These are phyloP conservation scores for Scorias spongiosa DNA, from an alignment of 2,329 filamentous ascomycete genomes.

Conservation along the genomic window DNA sequence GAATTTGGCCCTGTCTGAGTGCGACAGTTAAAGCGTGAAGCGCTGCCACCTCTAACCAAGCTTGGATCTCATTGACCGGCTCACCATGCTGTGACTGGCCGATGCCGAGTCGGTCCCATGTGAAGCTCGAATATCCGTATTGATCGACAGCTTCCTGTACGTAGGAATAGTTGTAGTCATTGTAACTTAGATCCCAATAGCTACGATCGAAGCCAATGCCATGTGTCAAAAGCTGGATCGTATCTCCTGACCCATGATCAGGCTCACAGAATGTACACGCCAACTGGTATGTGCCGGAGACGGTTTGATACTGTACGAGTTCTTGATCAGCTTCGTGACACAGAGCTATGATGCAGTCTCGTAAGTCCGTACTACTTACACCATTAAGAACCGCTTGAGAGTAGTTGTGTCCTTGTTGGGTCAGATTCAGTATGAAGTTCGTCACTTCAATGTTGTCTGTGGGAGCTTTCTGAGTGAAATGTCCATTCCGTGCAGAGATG, in stretches of 20 bases:
- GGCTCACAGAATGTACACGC: constrained; percentile 48
- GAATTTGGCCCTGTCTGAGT: constrained; percentile 32
- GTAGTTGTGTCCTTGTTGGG: constrained; percentile 36
- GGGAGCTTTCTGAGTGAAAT: constrained; percentile 32
- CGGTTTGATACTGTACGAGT: constrained; percentile 28
- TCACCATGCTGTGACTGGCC: constrained; percentile 44
- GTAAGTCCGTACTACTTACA: constrained; percentile 16
- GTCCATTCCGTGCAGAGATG: constrained; percentile 38
- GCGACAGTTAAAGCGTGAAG: constrained; percentile 38
- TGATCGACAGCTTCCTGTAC: constrained; percentile 38
- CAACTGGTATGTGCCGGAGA: constrained; percentile 41
- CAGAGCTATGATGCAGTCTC: not conserved
- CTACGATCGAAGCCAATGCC: constrained; percentile 41
- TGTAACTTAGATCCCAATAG: constrained; percentile 47
- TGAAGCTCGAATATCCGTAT: constrained; percentile 43
- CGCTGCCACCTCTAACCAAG: constrained; percentile 41
- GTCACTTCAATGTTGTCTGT: constrained; percentile 42
- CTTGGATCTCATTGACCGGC: constrained; percentile 45
- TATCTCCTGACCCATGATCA: constrained; percentile 19
- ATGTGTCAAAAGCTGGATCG: constrained; percentile 37
- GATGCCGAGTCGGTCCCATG: constrained; percentile 48
- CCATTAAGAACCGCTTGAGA: constrained; percentile 30
- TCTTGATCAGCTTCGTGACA: not conserved
- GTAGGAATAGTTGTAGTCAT: constrained; percentile 49
- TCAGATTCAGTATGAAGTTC: constrained; percentile 38